Percentiles rank a stretch among this genome's conserved stretches.
phyloP scores from a whole-genome alignment of 768 basidiomycete genomes.

The Termitomyces sp. region DNA sequence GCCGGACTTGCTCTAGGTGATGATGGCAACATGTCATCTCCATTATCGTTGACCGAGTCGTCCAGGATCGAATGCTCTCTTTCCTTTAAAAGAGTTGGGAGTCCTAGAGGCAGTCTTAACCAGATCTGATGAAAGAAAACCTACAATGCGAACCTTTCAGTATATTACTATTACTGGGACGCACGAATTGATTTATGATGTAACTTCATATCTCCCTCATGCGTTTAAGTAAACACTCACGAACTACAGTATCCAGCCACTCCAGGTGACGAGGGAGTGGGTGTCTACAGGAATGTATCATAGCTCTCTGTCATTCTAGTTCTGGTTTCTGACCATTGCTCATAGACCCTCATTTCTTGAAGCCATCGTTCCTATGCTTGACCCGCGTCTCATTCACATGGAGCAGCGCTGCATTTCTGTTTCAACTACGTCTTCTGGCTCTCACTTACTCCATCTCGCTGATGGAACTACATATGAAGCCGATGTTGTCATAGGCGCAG shows the following conservation, averaged over 20 bases:
- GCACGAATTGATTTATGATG: constrained; percentile 41
- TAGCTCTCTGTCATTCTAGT: not conserved
- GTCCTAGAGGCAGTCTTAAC: constrained; percentile 36
- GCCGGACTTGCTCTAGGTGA: constrained; percentile 47
- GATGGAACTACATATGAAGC: constrained; percentile 42
- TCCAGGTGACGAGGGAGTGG: constrained; percentile 32
- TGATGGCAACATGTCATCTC: not conserved
- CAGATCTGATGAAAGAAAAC: constrained; percentile 26
- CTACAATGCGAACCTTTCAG: constrained; percentile 27
- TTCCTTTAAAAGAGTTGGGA: constrained; percentile 38
- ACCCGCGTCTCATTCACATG: constrained; percentile 38
- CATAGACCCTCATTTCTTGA: constrained; percentile 46
- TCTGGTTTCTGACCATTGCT: not conserved
- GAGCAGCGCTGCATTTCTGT: constrained; percentile 42
- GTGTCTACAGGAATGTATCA: constrained; percentile 31
- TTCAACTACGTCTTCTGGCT: constrained; percentile 18
- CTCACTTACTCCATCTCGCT: constrained; percentile 34
- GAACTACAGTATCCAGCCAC: constrained; percentile 24
- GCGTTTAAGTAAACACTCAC: not conserved
- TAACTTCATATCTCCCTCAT: constrained; percentile 15
- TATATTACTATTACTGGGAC: constrained; percentile 37
- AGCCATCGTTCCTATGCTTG: constrained; percentile 37
- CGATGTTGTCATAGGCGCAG: constrained; percentile 46
- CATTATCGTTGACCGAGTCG: not conserved
- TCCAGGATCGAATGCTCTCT: constrained; percentile 44